phyloP scores from a whole-genome alignment of 2,329 filamentous ascomycete genomes.

The Fusarium bulbicola region DNA sequence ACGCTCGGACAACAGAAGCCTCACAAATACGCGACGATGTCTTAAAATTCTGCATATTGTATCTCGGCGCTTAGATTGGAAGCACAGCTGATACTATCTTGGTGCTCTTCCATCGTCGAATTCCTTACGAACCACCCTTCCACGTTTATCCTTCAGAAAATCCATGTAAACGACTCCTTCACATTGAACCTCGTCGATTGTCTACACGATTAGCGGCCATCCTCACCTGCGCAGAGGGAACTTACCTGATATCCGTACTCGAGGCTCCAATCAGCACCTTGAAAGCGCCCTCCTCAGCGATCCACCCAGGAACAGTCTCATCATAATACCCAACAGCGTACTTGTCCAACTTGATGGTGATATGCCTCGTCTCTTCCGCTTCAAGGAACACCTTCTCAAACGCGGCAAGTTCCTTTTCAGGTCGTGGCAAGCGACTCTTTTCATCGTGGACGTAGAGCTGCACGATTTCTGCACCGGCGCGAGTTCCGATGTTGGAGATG shows the following conservation, averaged over 20 bases:
- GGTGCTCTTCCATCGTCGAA: neutral
- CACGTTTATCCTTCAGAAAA: conserved; percentile 55
- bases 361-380: conserved; percentile 63
- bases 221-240: neutral
- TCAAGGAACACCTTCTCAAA: conserved; percentile 72
- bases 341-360: conserved; percentile 58
- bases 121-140: neutral
- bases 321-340: conserved; percentile 71
- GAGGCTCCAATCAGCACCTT: conserved; percentile 69
- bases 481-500: conserved; percentile 63
- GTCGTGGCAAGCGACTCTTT: conserved; percentile 69
- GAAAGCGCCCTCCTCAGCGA: conserved; percentile 72
- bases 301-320: conserved; percentile 65
- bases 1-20: neutral
- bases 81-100: neutral
- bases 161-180: conserved; percentile 72
- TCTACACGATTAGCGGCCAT: conserved; percentile 47
- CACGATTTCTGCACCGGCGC: conserved; percentile 69
- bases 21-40: neutral
- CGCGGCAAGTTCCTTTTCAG: conserved; percentile 75
- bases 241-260: conserved; percentile 70
- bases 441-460: conserved; percentile 75
- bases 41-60: neutral
- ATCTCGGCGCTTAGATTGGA: neutral
- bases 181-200: conserved; percentile 64